Base-by-base conservation (phyloP, 2,329 filamentous ascomycete genomes). In the Talaromyces sp. region DNA sequence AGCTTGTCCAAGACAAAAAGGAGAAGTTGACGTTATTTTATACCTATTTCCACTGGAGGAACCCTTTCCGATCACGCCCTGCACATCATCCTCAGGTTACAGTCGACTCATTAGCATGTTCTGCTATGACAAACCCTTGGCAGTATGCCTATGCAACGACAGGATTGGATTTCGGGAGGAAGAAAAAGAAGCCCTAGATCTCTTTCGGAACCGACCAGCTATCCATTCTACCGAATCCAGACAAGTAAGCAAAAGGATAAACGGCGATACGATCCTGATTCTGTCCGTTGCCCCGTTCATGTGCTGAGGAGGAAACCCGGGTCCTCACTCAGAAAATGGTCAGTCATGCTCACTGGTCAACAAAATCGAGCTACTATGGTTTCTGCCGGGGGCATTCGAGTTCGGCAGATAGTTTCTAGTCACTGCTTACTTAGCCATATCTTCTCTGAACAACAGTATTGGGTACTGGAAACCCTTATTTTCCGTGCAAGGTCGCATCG, bases 401-500 rank as follows among this genome's bases (percentile, higher is more conserved):
- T n/a, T 39, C 48, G 48, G 48, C 35, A 39, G 35, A 39, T 52
- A 28, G n/a, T n/a, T n/a, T n/a, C n/a, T n/a, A n/a, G 15, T 21
- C 48, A 17, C 36, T 17, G 36, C 10, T 13, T 21, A 11, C 17
- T 25, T 37, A 28, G 10, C 19, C 19, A 33, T 36, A 46, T 19
- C 9, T 46, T 25, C 25, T 55, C 53, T 22, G 39, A 19, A 9
- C 5, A 2, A 17, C n/a, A n/a, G 3, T 31, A 17, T 11, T 31
- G 25, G 28, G 40, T 17, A 17, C 15, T 28, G 31, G 35, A 21
- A 56, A 48, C 53, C 31, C 43, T 31, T 56, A 25, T 48, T 39
- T 46, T 56, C 53, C 43, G 53, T 31, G 21, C 53, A 50, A 37
- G 43, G 53, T 56, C 41, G 53, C 36, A 56, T 56, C 43, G 53